A percentile compares a stretch with the other conserved stretches of the same genome.
Evolutionary conservation across 2,329 filamentous ascomycete species (phyloP).

Genomic region (Penicillium occitanis): DNA sequence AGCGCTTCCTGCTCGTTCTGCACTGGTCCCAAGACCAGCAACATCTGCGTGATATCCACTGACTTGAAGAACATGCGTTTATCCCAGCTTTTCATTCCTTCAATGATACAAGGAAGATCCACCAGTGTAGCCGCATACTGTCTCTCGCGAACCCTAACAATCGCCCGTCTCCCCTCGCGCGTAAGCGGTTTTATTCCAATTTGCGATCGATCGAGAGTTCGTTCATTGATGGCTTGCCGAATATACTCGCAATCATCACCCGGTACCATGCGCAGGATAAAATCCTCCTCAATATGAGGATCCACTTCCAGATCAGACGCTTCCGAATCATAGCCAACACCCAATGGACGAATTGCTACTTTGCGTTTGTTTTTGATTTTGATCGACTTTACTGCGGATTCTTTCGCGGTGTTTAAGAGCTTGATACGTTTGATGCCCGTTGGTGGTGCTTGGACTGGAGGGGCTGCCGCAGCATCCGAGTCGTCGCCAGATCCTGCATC

Average conservation of each 20-base stretch:
- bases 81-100: slow-evolving; percentile 93
- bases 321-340: slow-evolving; percentile 95
- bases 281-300: slow-evolving; percentile 83
- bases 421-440: slow-evolving; percentile 41
- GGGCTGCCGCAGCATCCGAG: slow-evolving; percentile 23
- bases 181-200: slow-evolving; percentile 75
- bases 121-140: slow-evolving; percentile 77
- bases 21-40: slow-evolving; percentile 71
- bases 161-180: slow-evolving; percentile 67
- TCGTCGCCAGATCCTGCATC: slow-evolving; percentile 31
- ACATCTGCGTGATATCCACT: slow-evolving; percentile 85
- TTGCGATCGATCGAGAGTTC: slow-evolving; percentile 76
- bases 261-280: slow-evolving; percentile 83
- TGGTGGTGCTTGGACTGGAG: slow-evolving; percentile 14
- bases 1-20: slow-evolving; percentile 65
- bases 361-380: slow-evolving; percentile 67
- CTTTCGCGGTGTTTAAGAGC: slow-evolving; percentile 38
- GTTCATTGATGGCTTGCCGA: slow-evolving; percentile 70
- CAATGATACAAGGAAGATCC: slow-evolving; percentile 81
- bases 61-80: slow-evolving; percentile 84
- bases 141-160: slow-evolving; percentile 67
- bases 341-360: slow-evolving; percentile 66
- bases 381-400: slow-evolving; percentile 46
- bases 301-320: slow-evolving; percentile 86
- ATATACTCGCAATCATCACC: slow-evolving; percentile 85